A percentile compares a stretch with the other conserved stretches of the same genome.
phyloP scores from a whole-genome alignment of 495 filamentous ascomycete genomes.

The Ascobolus immersus region DNA sequence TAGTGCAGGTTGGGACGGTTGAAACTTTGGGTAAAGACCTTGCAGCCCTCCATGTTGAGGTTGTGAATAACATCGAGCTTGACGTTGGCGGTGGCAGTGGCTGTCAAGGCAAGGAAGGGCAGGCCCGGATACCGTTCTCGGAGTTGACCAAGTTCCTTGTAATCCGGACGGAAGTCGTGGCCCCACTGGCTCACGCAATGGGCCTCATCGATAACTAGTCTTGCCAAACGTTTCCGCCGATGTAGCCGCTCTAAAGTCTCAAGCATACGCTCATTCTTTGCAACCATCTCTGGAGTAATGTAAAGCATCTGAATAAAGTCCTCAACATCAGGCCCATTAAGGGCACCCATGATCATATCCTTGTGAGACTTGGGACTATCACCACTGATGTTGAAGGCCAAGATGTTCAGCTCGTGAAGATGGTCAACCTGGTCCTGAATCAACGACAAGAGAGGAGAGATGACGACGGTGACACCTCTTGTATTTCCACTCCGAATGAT shows the following conservation, averaged over 20 bases:
- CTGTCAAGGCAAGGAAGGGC: slow-evolving; percentile 80
- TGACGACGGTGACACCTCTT: slow-evolving; percentile 64
- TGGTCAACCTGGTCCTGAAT: slow-evolving; percentile 92
- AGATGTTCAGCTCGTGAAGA: slow-evolving; percentile 44
- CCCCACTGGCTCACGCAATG: slow-evolving; percentile 99
- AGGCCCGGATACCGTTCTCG: slow-evolving; percentile 43
- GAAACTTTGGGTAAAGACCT: slow-evolving; percentile 68
- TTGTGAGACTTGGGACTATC: slow-evolving; percentile 33
- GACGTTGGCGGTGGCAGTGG: slow-evolving; percentile 81
- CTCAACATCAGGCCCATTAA: slow-evolving; percentile 38
- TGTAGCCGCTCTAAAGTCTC: slow-evolving; percentile 37
- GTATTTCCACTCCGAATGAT: slow-evolving; percentile 60
- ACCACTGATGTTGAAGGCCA: slow-evolving; percentile 55
- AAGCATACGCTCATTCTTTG: slow-evolving; percentile 40
- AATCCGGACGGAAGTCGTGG: slow-evolving; percentile 93
- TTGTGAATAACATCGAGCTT: slow-evolving; percentile 74
- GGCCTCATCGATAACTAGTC: slow-evolving; percentile 90
- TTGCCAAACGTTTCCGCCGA: slow-evolving; percentile 39
- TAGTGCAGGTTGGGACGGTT: slow-evolving; percentile 82
- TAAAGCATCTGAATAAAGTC: slow-evolving; percentile 61
- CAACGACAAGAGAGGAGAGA: slow-evolving; percentile 80
- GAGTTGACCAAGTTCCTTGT: slow-evolving; percentile 57
- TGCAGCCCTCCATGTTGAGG: slow-evolving; percentile 50
- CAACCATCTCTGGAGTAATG: slow-evolving; percentile 90
- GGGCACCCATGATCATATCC: slow-evolving; percentile 29